These are phyloP conservation scores for Suillus americanus DNA, from an alignment of 768 basidiomycete genomes.

Conservation along the genomic window DNA sequence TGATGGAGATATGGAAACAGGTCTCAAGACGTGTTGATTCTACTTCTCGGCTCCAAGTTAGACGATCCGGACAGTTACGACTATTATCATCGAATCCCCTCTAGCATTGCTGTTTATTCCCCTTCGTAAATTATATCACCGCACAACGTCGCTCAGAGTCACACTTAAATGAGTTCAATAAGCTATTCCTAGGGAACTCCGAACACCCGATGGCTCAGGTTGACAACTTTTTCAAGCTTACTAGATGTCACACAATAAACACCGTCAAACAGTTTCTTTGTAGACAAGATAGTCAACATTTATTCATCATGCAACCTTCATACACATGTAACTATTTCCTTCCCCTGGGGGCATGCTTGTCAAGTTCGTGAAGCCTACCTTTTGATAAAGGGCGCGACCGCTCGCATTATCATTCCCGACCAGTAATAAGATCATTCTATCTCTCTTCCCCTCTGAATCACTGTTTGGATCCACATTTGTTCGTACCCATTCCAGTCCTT, in stretches of 20 bases:
- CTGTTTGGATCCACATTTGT: conserved; percentile 14
- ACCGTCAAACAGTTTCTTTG: neutral
- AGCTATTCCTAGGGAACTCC: neutral
- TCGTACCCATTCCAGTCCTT: conserved; percentile 26
- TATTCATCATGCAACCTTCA: conserved; percentile 24
- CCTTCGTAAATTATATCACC: neutral
- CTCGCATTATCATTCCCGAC: conserved; percentile 16
- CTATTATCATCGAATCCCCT: neutral
- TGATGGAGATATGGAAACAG: neutral
- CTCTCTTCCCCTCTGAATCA: neutral
- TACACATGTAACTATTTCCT: conserved; percentile 23
- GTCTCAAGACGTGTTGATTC: neutral
- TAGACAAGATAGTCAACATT: neutral
- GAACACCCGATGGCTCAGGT: neutral
- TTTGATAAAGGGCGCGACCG: conserved; percentile 20
- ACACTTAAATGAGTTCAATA: neutral
- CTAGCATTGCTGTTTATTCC: neutral
- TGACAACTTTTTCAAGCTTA: neutral
- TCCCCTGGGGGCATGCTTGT: conserved; percentile 8
- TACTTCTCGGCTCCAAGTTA: neutral
- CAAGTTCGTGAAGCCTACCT: conserved; percentile 19
- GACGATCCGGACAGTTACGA: neutral
- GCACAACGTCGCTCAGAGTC: neutral
- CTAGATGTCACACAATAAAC: neutral
- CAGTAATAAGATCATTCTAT: conserved; percentile 20